A percentile compares a stretch with the other conserved stretches of the same genome.
These are phyloP conservation scores for Petrea volubilis DNA, from an alignment of 257 asterid genomes.

Conservation along the genomic window DNA sequence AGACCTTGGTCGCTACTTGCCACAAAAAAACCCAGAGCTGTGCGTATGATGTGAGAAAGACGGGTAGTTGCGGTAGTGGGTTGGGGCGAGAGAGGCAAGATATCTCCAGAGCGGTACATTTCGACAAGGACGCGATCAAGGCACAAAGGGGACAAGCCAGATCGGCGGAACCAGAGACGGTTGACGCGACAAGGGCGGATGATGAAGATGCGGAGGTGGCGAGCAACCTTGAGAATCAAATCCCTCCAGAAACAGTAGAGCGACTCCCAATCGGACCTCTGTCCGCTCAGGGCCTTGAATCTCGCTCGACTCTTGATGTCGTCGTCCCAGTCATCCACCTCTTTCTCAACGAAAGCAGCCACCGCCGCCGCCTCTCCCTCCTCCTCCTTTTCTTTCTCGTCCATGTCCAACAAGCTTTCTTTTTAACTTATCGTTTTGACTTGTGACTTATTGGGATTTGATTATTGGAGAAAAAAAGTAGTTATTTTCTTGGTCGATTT, in stretches of 20 bases:
- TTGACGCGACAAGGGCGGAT: constrained; percentile 61
- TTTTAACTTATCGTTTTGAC: too few species aligned
- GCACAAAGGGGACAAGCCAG: constrained; percentile 73
- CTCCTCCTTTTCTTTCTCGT: neutral
- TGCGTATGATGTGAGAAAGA: constrained; percentile 49
- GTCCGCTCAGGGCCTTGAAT: constrained; percentile 87
- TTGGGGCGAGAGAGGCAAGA: constrained; percentile 33
- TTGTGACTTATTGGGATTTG: too few species aligned
- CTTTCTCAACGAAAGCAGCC: constrained; percentile 45
- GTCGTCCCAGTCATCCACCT: constrained; percentile 77
- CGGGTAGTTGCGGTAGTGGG: constrained; percentile 31
- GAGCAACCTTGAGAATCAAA: constrained; percentile 65
- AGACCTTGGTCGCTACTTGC: constrained; percentile 20
- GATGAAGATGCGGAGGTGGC: constrained; percentile 54
- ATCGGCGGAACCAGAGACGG: constrained; percentile 61
- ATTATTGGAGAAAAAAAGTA: too few species aligned
- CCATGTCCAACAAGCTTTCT: neutral
- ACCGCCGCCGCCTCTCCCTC: constrained; percentile 34
- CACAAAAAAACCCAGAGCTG: constrained; percentile 40
- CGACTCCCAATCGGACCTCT: constrained; percentile 78
- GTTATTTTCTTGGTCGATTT: too few species aligned
- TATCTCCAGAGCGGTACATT: constrained; percentile 72
- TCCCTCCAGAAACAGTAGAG: constrained; percentile 79
- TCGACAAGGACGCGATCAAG: constrained; percentile 69
- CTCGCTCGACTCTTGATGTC: constrained; percentile 48